These are phyloP conservation scores for Alternaria triticimaculans DNA, from an alignment of 2,329 filamentous ascomycete genomes.

Conservation along the genomic window DNA sequence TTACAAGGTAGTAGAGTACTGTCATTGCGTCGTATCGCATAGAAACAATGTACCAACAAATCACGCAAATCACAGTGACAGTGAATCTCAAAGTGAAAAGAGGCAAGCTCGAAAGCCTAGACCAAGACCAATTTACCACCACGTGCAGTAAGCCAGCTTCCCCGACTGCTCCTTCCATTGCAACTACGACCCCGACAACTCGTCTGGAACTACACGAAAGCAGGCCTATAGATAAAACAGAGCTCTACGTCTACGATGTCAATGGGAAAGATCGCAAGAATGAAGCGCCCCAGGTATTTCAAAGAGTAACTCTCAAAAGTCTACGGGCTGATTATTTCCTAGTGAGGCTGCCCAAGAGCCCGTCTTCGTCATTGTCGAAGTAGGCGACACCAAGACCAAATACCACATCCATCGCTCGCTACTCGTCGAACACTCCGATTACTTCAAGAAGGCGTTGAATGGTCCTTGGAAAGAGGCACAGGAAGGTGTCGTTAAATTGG, in stretches of 20 bases:
- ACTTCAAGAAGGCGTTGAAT: conserved; percentile 22
- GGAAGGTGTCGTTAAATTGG: conserved; percentile 10
- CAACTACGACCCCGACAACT: not conserved
- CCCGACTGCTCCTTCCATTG: not conserved
- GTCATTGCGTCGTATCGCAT: not conserved
- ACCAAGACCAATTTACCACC: not conserved
- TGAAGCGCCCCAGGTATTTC: not conserved
- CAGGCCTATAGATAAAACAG: not conserved
- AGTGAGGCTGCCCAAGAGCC: not conserved
- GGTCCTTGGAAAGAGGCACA: conserved; percentile 19
- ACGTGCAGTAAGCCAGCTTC: not conserved
- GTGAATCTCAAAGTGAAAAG: not conserved
- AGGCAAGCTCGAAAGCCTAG: not conserved
- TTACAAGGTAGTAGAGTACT: not conserved
- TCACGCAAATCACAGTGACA: not conserved
- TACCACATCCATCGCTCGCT: conserved; percentile 20
- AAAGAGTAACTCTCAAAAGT: not conserved
- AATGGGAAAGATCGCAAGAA: not conserved
- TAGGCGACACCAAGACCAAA: conserved; percentile 5
- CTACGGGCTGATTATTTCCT: not conserved
- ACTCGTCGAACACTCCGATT: conserved; percentile 21
- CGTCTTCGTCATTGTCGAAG: not conserved
- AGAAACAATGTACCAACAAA: not conserved
- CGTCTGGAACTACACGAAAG: not conserved
- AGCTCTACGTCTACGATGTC: not conserved